These are phyloP conservation scores for Trichoderma lentiforme DNA, from an alignment of 2,329 filamentous ascomycete genomes.

Conservation along the genomic window DNA sequence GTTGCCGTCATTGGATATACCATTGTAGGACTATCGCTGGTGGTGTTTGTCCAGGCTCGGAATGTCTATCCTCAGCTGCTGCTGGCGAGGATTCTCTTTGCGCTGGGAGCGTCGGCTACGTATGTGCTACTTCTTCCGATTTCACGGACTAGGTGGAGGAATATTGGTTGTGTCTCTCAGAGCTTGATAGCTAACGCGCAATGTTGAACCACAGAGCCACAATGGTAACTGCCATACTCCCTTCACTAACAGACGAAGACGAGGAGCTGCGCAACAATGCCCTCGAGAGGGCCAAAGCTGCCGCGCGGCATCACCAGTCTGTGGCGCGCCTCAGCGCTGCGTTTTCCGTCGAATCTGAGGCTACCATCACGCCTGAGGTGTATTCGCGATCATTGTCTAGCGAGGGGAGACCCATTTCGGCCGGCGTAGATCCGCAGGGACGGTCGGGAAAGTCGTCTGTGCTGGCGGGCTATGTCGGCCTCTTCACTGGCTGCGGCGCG, in stretches of 20 bases:
- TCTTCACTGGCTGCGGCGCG: constrained; percentile 90
- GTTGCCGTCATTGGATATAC: constrained; percentile 75
- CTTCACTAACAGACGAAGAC: constrained; percentile 60
- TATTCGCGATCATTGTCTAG: constrained; percentile 42
- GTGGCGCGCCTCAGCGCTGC: constrained; percentile 55
- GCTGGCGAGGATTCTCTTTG: constrained; percentile 81
- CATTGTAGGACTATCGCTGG: constrained; percentile 73
- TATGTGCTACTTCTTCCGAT: constrained; percentile 40
- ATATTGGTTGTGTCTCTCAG: background rate
- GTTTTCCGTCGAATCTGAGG: constrained; percentile 68
- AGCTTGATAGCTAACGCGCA: background rate
- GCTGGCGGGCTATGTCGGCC: constrained; percentile 83
- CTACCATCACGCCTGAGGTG: constrained; percentile 68
- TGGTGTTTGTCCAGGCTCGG: constrained; percentile 77
- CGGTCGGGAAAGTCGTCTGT: constrained; percentile 48
- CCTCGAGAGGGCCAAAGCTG: constrained; percentile 33
- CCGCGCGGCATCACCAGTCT: constrained; percentile 30
- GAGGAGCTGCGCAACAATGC: constrained; percentile 28
- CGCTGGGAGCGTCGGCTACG: constrained; percentile 85
- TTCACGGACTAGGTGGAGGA: background rate
- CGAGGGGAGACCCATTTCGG: constrained; percentile 24
- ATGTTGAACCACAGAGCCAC: constrained; percentile 56
- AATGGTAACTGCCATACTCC: constrained; percentile 95
- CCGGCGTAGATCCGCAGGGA: constrained; percentile 24
- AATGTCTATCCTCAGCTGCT: constrained; percentile 89